Conservation (phyloP, 768 basidiomycete species). For the Phaeolepiota aurea region DNA sequence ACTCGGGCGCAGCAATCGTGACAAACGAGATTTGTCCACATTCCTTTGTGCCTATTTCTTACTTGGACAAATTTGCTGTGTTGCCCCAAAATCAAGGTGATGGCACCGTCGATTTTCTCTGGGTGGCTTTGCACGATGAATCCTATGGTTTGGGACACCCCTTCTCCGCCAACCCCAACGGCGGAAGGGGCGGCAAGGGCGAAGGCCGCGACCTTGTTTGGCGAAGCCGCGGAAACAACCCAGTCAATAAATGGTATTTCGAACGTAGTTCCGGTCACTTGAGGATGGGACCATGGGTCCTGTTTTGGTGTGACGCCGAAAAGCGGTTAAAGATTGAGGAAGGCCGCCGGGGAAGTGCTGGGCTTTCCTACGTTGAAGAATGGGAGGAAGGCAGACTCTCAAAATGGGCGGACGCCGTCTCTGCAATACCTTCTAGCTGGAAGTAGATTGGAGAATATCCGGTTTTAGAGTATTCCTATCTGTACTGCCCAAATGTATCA, state of each 20-base stretch:
- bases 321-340: conserved; percentile 68
- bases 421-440: conserved; percentile 77
- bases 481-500: neutral
- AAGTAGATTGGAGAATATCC: conserved; percentile 21
- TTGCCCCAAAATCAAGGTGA: conserved; percentile 93
- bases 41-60: conserved; percentile 53
- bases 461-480: neutral
- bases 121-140: conserved; percentile 98
- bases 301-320: conserved; percentile 99
- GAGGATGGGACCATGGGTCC: conserved; percentile 77
- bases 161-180: conserved; percentile 91
- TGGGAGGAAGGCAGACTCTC: conserved; percentile 70
- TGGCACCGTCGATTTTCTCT: conserved; percentile 97
- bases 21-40: conserved; percentile 50
- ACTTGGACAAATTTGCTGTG: conserved; percentile 98
- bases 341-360: conserved; percentile 51
- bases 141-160: conserved; percentile 93
- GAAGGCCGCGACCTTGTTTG: conserved; percentile 94
- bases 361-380: conserved; percentile 63
- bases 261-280: conserved; percentile 91
- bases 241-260: conserved; percentile 99
- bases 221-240: conserved; percentile 89
- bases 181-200: conserved; percentile 84
- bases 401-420: conserved; percentile 60
- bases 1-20: conserved; percentile 90